Percentiles rank a stretch among this genome's conserved stretches.
phyloP scores from a whole-genome alignment of 345 rosid species.

The Durio zibethinus region DNA sequence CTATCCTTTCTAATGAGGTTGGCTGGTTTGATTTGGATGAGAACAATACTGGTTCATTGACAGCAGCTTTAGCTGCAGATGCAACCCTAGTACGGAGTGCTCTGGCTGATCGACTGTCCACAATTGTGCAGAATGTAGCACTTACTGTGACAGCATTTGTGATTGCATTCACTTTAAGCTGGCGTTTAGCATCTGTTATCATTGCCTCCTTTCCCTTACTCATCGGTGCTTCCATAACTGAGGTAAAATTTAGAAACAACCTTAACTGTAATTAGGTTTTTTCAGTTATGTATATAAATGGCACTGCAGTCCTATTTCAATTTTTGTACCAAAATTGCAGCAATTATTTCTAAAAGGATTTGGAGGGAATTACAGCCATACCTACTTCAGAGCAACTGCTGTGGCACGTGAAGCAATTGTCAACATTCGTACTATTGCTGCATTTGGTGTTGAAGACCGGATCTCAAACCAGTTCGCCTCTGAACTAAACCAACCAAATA shows the following conservation, averaged over 20 bases:
- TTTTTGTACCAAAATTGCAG: conserved; percentile 29
- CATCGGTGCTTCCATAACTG: conserved; percentile 67
- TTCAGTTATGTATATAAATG: not conserved
- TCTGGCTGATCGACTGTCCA: conserved; percentile 78
- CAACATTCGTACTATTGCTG: conserved; percentile 68
- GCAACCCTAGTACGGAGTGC: conserved; percentile 76
- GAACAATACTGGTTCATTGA: conserved; percentile 61
- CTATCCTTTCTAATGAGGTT: conserved; percentile 73
- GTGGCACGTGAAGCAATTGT: conserved; percentile 75
- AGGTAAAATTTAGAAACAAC: conserved; percentile 40
- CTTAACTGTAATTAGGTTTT: not conserved
- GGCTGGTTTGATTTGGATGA: conserved; percentile 91
- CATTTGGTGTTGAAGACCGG: conserved; percentile 63
- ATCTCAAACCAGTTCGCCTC: conserved; percentile 48
- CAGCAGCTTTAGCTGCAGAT: conserved; percentile 72
- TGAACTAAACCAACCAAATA: conserved; percentile 56
- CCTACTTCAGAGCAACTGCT: conserved; percentile 58
- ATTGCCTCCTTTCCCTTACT: conserved; percentile 75
- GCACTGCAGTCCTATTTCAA: not conserved
- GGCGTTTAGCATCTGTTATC: conserved; percentile 82
- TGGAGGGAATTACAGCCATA: conserved; percentile 60
- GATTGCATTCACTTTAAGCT: conserved; percentile 58
- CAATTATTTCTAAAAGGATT: conserved; percentile 81
- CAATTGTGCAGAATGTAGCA: conserved; percentile 70
- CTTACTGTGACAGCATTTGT: conserved; percentile 71